Evolutionary conservation across 345 rosid species (phyloP).

Genomic region (Linum trigynum): DNA sequence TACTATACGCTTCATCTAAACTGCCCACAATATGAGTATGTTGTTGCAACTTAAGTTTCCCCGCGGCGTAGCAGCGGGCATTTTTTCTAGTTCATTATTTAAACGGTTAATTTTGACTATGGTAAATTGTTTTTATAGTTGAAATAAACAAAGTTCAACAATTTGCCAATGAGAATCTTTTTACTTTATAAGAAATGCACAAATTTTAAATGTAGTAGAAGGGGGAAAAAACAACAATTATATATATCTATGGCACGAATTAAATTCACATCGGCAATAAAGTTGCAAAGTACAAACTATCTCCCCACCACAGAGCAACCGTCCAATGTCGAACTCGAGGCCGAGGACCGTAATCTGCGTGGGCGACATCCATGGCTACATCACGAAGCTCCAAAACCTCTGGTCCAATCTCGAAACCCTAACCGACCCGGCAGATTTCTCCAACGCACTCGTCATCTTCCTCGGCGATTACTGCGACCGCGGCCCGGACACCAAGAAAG

Average conservation of each 20-base stretch:
- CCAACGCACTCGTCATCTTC: constrained; percentile 58
- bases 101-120: too few species aligned
- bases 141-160: too few species aligned
- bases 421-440: constrained; percentile 35
- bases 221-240: not conserved
- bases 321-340: constrained; percentile 21
- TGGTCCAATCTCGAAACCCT: constrained; percentile 58
- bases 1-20: too few species aligned
- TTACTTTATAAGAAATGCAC: too few species aligned
- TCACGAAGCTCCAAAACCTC: constrained; percentile 47
- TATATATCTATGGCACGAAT: not conserved
- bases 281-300: constrained; percentile 2
- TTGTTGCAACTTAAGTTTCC: too few species aligned
- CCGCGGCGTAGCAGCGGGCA: too few species aligned
- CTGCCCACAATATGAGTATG: too few species aligned
- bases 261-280: not conserved
- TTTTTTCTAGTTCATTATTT: too few species aligned
- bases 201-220: too few species aligned
- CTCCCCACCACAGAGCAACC: not conserved
- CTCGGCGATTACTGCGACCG: constrained; percentile 92
- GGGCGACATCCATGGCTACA: constrained; percentile 80
- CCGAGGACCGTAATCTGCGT: constrained; percentile 52
- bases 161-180: too few species aligned
- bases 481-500: constrained; percentile 55
- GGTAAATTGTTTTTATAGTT: too few species aligned